A percentile compares a stretch with the other conserved stretches of the same genome.
phyloP scores from a whole-genome alignment of 192 early-diverging fungal species.

The Backusella luteola region DNA sequence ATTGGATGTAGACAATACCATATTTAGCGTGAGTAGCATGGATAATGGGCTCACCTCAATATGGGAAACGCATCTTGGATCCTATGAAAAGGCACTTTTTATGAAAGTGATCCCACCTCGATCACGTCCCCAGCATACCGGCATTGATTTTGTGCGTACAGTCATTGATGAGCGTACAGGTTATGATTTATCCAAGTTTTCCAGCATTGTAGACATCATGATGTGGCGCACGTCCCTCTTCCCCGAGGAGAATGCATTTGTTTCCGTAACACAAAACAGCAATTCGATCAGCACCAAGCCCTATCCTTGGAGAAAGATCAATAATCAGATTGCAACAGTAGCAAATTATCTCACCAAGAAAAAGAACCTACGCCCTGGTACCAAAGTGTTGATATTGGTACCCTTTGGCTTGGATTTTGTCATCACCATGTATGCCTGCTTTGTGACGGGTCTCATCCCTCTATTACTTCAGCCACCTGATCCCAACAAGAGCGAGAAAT shows the following conservation, averaged over 20 bases:
- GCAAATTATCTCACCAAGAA: conserved; percentile 60
- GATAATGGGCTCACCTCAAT: conserved; percentile 36
- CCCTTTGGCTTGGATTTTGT: conserved; percentile 69
- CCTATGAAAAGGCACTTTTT: conserved; percentile 27
- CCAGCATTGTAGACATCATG: conserved; percentile 67
- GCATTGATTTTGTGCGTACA: conserved; percentile 59
- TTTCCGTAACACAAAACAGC: conserved; percentile 48
- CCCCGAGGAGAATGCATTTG: conserved; percentile 65
- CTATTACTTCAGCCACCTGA: conserved; percentile 75
- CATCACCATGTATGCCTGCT: conserved; percentile 70
- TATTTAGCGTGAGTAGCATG: conserved; percentile 10
- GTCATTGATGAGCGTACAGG: conserved; percentile 70
- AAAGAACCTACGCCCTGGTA: conserved; percentile 52
- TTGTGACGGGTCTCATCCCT: conserved; percentile 71
- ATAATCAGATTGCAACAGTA: conserved; percentile 58
- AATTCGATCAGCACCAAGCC: conserved; percentile 60
- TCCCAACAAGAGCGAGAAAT: conserved; percentile 44
- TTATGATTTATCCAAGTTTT: conserved; percentile 64
- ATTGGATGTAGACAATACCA: conserved; percentile 55
- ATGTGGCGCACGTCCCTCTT: conserved; percentile 61
- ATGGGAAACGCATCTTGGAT: conserved; percentile 43
- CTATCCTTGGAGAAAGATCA: conserved; percentile 69
- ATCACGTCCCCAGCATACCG: conserved; percentile 63
- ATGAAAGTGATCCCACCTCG: conserved; percentile 9
- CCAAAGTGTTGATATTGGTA: conserved; percentile 63